Evolutionary conservation across 345 rosid genomes (phyloP), one percentile per base, ranked within the genome.

Genomic region (Aquilaria sinensis): DNA sequence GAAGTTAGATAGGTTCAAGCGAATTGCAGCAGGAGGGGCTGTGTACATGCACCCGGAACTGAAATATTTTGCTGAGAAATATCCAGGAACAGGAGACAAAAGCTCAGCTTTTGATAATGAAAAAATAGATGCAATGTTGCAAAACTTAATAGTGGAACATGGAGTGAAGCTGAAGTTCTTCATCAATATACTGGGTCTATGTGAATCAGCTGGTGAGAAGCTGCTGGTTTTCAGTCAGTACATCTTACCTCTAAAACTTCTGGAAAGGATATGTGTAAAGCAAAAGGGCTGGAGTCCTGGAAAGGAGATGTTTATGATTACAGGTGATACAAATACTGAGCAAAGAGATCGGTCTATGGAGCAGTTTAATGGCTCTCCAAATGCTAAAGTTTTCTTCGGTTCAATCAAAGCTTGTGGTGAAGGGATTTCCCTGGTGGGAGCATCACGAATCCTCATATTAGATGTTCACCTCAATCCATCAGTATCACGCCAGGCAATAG

Each of bases 351-450:
- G 56, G 56, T 74, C 81, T 1, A 78, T 84, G 85, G 78, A 79
- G 4, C 78, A 63, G 12, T 89, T 86, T 49, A 86, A 84, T 68
- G 77, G 67, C 53, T 82, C 92, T 12, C 56, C 74, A 1, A 81
- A 80, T 51, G 83, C 92, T 0, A 86, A 64, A 74, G 80, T 86
- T 8, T 80, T 85, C 68, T 86, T 89, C 56, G 88, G 86, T 13
- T 86, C 90, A 0, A 82, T 89, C 16, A 89, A 82, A 70, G 88
- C 92, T 1, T 86, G 96, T 46, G 92, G 82, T 10, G 92, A 89
- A 61, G 84, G 87, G 9, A 86, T 79, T 14, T 80, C 81, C 31
- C 53, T 89, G 70, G 85, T 83, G 10, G 88, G 92, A 13, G 92
- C 86, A 51, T 86, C 92, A 0, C 83, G 92, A 5, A 64, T 89